phyloP scores from a whole-genome alignment of 306 rosid species.

The Fagus sylvatica region DNA sequence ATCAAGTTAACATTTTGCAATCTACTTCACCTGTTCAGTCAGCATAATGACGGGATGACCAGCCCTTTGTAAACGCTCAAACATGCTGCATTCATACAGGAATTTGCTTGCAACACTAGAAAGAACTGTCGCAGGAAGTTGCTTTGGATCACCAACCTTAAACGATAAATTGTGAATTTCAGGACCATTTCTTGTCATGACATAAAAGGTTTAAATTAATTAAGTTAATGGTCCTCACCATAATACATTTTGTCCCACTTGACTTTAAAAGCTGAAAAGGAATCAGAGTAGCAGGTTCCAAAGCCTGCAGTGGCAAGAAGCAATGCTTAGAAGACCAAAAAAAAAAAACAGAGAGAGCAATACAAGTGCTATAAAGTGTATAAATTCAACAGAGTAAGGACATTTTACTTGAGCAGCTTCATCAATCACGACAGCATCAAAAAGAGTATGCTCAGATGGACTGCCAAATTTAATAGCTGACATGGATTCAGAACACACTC shows the following conservation, averaged over 20 bases:
- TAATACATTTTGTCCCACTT: conserved; percentile 73
- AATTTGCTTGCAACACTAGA: conserved; percentile 89
- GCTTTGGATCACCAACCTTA: conserved; percentile 99
- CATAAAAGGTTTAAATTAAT: conserved; percentile 15
- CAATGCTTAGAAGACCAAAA: conserved; percentile 6
- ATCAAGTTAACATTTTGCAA: not conserved
- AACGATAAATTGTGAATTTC: conserved; percentile 33
- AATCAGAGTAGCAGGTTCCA: conserved; percentile 95
- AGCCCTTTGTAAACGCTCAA: conserved; percentile 93
- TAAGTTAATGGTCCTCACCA: conserved; percentile 54
- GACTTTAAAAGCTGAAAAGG: conserved; percentile 97
- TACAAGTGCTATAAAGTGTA: conserved; percentile 18
- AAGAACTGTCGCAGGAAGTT: conserved; percentile 97
- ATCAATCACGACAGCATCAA: conserved; percentile 89
- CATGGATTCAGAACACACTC: conserved; percentile 83
- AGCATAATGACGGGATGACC: conserved; percentile 94
- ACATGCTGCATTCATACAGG: conserved; percentile 89
- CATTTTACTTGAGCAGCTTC: conserved; percentile 94
- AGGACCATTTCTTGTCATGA: conserved; percentile 32
- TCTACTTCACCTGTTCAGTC: conserved; percentile 69
- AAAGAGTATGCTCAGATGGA: conserved; percentile 80
- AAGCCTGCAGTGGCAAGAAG: conserved; percentile 56
- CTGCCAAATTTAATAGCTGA: conserved; percentile 68
- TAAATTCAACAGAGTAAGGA: conserved; percentile 22
- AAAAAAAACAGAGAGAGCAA: conserved; percentile 26